Evolutionary conservation across 371 early-diverging fungal genomes (phyloP), one percentile per base, ranked within the genome.

Genomic region (Saksenaea vasiformis): DNA sequence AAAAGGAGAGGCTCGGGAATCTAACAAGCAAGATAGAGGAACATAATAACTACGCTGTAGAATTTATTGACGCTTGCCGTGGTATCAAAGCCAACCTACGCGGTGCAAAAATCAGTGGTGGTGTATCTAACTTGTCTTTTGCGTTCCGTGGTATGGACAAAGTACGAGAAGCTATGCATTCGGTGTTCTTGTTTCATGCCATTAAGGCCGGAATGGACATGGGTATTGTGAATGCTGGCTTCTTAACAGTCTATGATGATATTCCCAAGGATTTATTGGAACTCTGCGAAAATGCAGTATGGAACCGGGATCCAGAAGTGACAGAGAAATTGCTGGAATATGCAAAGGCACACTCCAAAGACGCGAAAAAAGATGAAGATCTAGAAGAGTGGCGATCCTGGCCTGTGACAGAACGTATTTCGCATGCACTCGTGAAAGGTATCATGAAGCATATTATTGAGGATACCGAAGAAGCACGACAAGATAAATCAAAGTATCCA

Each of bases 211-310:
- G 96, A 17, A 91, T 96, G 92, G 95, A 95, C 74, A 95, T 96
- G 97, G 97, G 96, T 67, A 96, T 96, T 62, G 97, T 96, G 67
- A 95, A 95, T 73, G 93, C 95, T 11, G 97, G 96, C 65, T 91
- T 91, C 83, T 82, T 95, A 80, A 91, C 95, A 26, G 93, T 95
- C 58, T 95, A 96, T 66, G 95, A 94, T 69, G 95, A 95, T 56
- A 94, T 96, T 53, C 94, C 94, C 66, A 93, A 94, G 77, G 95
- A 95, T 69, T 77, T 96, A 56, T 73, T 95, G 43, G 75, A 91
- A 60, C 84, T 96, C 17, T 96, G 97, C 74, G 97, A 96, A 74
- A 86, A 92, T 65, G 96, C 96, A 19, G 76, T 95, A 28, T 93
- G 93, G 93, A 95, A 96, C 73, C 85, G 87, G 24, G 94, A 94